phyloP scores from a whole-genome alignment of 2,329 filamentous ascomycete species.

The Phialocephala sp. region DNA sequence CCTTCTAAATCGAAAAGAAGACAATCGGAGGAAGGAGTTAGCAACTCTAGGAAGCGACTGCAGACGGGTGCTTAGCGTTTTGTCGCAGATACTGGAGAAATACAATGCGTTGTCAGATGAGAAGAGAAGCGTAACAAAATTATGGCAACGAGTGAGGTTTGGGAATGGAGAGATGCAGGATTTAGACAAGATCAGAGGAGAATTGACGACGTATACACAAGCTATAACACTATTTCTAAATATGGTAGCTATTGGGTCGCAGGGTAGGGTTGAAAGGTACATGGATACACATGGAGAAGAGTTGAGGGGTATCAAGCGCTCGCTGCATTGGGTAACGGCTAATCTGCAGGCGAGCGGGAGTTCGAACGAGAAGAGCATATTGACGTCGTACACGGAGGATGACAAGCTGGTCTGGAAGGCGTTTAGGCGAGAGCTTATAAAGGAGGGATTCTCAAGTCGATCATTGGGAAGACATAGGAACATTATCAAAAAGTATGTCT shows the following conservation, averaged over 20 bases:
- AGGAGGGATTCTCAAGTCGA: constrained; percentile 60
- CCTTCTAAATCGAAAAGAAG: constrained; percentile 48
- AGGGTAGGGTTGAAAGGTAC: constrained; percentile 26
- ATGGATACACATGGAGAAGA: constrained; percentile 28
- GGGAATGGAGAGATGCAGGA: constrained; percentile 33
- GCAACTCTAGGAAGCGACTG: constrained; percentile 15
- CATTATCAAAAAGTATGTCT: constrained; percentile 31
- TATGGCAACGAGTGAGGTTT: constrained; percentile 28
- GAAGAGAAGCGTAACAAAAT: constrained; percentile 25
- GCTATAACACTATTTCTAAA: constrained; percentile 26
- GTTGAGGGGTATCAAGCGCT: constrained; percentile 21
- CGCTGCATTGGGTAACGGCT: constrained; percentile 25
- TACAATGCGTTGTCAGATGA: constrained; percentile 29
- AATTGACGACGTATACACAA: constrained; percentile 29
- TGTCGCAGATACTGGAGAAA: constrained; percentile 19
- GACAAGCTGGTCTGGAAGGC: constrained; percentile 59
- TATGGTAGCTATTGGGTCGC: constrained; percentile 21
- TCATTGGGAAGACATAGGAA: constrained; percentile 60
- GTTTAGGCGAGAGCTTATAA: constrained; percentile 59
- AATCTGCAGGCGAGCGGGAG: constrained; percentile 18
- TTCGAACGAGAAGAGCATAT: constrained; percentile 25
- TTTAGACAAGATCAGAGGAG: constrained; percentile 22
- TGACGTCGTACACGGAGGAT: constrained; percentile 43
- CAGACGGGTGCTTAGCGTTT: constrained; percentile 11
- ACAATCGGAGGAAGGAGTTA: constrained; percentile 15